Conservation (phyloP, 2,329 filamentous ascomycete species). For the Biscogniauxia marginata region DNA sequence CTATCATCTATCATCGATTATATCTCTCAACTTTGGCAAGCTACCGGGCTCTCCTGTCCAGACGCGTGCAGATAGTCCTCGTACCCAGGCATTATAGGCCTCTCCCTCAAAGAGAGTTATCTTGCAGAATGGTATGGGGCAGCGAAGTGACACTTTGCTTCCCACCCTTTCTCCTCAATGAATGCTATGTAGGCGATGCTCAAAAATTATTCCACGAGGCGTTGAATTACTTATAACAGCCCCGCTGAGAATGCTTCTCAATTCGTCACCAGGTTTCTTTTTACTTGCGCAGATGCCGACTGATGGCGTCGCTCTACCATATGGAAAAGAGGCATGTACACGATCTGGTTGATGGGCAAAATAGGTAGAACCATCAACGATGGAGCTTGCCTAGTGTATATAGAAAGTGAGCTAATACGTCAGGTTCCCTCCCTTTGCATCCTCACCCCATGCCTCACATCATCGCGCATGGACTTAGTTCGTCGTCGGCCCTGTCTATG, state of each 20-base stretch:
- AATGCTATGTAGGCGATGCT: background rate
- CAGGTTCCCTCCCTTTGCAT: background rate
- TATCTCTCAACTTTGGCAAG: background rate
- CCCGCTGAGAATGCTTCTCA: background rate
- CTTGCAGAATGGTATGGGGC: background rate
- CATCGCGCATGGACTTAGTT: background rate
- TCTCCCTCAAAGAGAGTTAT: background rate
- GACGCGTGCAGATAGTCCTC: background rate
- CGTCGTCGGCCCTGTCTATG: background rate
- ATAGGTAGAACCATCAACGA: background rate
- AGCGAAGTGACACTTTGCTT: background rate
- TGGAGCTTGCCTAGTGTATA: background rate
- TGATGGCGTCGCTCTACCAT: background rate
- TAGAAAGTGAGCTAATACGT: background rate
- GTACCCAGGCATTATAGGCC: background rate
- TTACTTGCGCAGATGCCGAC: background rate
- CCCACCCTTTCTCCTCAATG: background rate
- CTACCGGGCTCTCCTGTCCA: background rate
- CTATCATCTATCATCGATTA: background rate
- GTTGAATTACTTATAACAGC: background rate
- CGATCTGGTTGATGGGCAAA: background rate
- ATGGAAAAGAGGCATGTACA: background rate
- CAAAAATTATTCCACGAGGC: background rate
- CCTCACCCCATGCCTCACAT: background rate
- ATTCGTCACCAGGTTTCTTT: background rate